Conservation (phyloP, 768 basidiomycete genomes). For the Solioccasus polychromus region DNA sequence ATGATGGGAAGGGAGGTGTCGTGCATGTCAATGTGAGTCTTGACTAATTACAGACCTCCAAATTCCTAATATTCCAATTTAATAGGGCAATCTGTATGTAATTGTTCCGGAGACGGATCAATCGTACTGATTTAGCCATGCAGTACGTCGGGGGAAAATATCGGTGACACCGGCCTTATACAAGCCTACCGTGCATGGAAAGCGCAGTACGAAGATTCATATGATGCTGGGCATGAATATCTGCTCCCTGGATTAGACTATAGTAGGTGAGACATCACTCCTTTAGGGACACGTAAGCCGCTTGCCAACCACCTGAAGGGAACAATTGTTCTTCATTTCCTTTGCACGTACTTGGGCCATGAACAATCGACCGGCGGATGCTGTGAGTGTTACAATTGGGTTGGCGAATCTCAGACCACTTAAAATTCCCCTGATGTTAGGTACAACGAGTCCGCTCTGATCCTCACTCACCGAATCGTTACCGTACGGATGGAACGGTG, state of each 20-base stretch:
- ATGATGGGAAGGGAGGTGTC: constrained; percentile 81
- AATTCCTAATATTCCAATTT: neutral
- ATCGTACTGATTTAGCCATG: constrained; percentile 11
- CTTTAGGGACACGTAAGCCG: neutral
- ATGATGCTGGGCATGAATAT: constrained; percentile 59
- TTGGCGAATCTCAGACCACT: neutral
- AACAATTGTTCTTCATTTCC: constrained; percentile 93
- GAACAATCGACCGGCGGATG: constrained; percentile 74
- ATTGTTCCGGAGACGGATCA: neutral
- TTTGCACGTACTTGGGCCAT: constrained; percentile 88
- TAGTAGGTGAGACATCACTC: constrained; percentile 49
- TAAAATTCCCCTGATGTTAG: constrained; percentile 36
- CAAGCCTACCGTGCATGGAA: constrained; percentile 94
- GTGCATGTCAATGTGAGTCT: constrained; percentile 77
- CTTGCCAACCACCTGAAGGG: constrained; percentile 41
- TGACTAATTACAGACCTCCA: neutral
- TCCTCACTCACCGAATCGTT: constrained; percentile 81
- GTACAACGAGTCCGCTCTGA: constrained; percentile 81
- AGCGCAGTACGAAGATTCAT: constrained; percentile 60
- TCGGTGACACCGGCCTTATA: constrained; percentile 81
- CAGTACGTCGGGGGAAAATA: constrained; percentile 90
- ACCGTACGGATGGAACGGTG: constrained; percentile 83
- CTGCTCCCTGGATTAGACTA: constrained; percentile 78
- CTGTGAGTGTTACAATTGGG: constrained; percentile 42
- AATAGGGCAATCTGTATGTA: constrained; percentile 71